Evolutionary conservation across 1,284 basidiomycete species (phyloP).

Genomic region (Ceratobasidium sp.): DNA sequence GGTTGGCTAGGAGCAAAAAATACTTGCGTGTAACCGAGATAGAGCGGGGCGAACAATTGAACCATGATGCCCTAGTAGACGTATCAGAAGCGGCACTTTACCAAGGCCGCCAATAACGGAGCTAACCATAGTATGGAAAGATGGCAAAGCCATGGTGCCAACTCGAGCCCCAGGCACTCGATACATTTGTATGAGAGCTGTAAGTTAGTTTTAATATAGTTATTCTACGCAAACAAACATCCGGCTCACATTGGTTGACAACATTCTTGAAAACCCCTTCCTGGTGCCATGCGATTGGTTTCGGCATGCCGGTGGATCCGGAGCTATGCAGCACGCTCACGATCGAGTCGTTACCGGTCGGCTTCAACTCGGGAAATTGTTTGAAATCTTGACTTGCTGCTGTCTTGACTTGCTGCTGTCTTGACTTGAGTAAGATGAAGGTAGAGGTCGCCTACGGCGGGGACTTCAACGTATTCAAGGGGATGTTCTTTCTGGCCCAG

Average conservation of each 20-base stretch:
- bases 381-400: background rate
- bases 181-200: background rate
- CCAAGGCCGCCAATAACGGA: background rate
- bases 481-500: background rate
- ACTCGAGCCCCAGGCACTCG: background rate
- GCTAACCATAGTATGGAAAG: slow-evolving; percentile 22
- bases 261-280: slow-evolving; percentile 15
- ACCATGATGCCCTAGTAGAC: background rate
- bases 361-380: background rate
- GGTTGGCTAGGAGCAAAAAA: slow-evolving; percentile 41
- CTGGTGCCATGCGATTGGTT: background rate
- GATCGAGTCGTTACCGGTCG: background rate
- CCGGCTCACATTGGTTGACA: slow-evolving; percentile 10
- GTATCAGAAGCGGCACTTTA: background rate
- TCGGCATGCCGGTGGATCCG: slow-evolving; percentile 29
- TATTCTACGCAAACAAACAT: background rate
- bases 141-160: slow-evolving; percentile 12
- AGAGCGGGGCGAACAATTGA: background rate
- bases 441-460: background rate
- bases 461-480: background rate
- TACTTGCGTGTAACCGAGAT: background rate
- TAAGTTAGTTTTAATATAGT: too few species aligned
- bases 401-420: background rate
- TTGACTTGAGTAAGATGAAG: background rate
- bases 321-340: slow-evolving; percentile 19